Evolutionary conservation across 257 asterid species (phyloP).

Genomic region (Prunella vulgaris): DNA sequence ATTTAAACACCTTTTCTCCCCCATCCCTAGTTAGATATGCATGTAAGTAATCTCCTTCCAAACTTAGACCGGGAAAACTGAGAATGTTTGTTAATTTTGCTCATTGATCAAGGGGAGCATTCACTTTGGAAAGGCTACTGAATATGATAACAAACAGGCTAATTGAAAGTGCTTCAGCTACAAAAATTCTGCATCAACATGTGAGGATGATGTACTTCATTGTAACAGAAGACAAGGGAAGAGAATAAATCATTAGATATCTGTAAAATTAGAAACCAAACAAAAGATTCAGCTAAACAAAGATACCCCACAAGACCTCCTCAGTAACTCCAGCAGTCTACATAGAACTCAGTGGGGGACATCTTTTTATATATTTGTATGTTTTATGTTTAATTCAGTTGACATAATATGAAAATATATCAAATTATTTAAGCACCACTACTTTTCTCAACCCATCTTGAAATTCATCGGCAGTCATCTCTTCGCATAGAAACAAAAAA

Average conservation of each 20-base stretch:
- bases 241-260: background rate
- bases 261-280: background rate
- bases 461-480: background rate
- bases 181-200: background rate
- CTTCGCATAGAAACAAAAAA: background rate
- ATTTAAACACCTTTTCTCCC: too few relatives aligned
- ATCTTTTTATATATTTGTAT: background rate
- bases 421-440: background rate
- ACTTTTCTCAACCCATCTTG: background rate
- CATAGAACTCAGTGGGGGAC: background rate
- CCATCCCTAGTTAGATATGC: too few relatives aligned
- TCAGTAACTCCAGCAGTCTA: background rate
- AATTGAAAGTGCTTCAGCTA: background rate
- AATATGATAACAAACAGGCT: background rate
- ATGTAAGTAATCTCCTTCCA: too few relatives aligned
- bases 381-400: background rate
- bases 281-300: background rate
- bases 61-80: too few relatives aligned
- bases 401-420: background rate
- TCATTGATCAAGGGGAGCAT: too few relatives aligned
- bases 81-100: too few relatives aligned
- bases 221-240: background rate
- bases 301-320: background rate
- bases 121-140: background rate
- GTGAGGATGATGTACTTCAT: background rate